These are phyloP conservation scores for Leccinum uliginosum DNA, from an alignment of 768 basidiomycete species.

Conservation along the genomic window DNA sequence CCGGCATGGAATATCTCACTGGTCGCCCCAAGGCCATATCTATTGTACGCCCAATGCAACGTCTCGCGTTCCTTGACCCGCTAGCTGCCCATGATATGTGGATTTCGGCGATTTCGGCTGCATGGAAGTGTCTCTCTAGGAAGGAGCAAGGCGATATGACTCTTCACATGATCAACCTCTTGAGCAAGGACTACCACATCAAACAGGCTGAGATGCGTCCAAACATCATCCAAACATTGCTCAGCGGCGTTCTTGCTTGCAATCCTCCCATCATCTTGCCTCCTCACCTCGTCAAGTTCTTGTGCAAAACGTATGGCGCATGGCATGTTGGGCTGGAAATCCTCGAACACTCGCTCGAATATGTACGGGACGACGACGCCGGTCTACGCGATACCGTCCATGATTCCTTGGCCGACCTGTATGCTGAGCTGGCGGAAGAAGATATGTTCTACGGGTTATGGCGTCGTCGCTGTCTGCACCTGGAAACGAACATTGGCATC, in stretches of 20 bases:
- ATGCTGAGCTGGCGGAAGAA: slow-evolving; percentile 93
- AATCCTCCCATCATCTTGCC: slow-evolving; percentile 84
- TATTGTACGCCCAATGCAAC: slow-evolving; percentile 74
- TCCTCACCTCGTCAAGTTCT: slow-evolving; percentile 92
- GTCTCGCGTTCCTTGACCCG: slow-evolving; percentile 76
- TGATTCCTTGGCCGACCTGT: slow-evolving; percentile 91
- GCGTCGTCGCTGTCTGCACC: slow-evolving; percentile 83
- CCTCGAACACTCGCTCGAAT: slow-evolving; percentile 73
- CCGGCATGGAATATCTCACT: slow-evolving; percentile 33
- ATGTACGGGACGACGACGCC: slow-evolving; percentile 75
- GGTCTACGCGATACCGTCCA: slow-evolving; percentile 76
- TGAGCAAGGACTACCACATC: slow-evolving; percentile 91
- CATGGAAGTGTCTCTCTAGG: slow-evolving; percentile 81
- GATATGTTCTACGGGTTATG: slow-evolving; percentile 97
- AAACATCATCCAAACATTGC: slow-evolving; percentile 88
- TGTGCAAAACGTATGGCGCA: slow-evolving; percentile 93
- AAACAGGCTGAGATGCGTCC: slow-evolving; percentile 86
- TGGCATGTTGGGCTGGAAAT: slow-evolving; percentile 92
- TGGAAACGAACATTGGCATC: slow-evolving; percentile 84
- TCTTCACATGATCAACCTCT: slow-evolving; percentile 81
- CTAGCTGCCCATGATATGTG: slow-evolving; percentile 77
- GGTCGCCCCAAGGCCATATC: slow-evolving; percentile 44
- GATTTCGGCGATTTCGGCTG: slow-evolving; percentile 81
- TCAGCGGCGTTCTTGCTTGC: slow-evolving; percentile 82
- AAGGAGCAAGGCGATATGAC: slow-evolving; percentile 87